These are phyloP conservation scores for Allomyces arbusculus DNA, from an alignment of 192 early-diverging fungal species.

Conservation along the genomic window DNA sequence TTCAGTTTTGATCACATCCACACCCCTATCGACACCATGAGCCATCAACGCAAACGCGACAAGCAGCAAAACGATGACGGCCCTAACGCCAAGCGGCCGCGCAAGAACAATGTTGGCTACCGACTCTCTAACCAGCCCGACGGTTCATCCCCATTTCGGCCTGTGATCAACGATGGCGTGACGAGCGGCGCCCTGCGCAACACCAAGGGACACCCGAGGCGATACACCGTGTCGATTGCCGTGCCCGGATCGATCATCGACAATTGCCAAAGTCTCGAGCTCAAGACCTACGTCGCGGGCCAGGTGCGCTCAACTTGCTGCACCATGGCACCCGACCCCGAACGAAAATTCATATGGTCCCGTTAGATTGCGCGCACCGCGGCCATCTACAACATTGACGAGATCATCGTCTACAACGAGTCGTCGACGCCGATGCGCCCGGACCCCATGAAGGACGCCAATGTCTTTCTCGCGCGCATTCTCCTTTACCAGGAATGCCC, in stretches of 20 bases:
- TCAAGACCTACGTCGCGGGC: conserved; percentile 49
- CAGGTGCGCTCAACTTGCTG: conserved; percentile 16
- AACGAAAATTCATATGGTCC: no score
- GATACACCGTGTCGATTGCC: conserved; percentile 40
- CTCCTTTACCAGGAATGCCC: conserved; percentile 51
- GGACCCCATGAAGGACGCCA: conserved; percentile 14
- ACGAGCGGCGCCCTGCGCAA: neutral
- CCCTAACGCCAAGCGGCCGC: neutral
- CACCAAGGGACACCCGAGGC: neutral
- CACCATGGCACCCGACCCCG: no score
- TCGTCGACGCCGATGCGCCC: conserved; percentile 9
- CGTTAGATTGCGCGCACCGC: conserved; percentile 31
- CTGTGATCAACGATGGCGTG: no score
- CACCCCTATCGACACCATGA: no score
- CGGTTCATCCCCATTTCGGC: neutral
- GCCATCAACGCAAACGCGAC: no score
- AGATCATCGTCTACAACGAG: conserved; percentile 45
- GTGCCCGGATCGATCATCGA: conserved; percentile 44
- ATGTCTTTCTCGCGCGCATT: conserved; percentile 39
- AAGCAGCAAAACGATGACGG: no score
- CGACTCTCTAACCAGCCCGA: neutral
- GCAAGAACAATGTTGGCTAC: neutral
- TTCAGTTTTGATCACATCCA: no score
- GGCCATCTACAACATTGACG: conserved; percentile 39
- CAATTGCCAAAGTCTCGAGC: conserved; percentile 33